phyloP scores from a whole-genome alignment of 1,284 basidiomycete species.

The Naganishia liquefaciens region DNA sequence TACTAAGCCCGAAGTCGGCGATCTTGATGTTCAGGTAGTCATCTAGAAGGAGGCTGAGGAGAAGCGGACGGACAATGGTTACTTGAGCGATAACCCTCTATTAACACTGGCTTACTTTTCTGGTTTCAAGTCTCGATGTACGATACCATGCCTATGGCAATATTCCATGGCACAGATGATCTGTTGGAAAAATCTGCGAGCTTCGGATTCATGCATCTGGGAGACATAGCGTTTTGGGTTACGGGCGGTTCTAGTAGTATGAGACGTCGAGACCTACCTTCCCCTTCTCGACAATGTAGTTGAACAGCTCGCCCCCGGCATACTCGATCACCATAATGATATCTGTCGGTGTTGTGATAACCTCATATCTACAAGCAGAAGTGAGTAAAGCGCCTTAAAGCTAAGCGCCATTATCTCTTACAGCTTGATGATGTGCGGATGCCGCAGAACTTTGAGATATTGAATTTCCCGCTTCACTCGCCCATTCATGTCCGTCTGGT shows the following conservation, averaged over 20 bases:
- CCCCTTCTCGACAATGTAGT: constrained; percentile 88
- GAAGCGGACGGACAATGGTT: neutral
- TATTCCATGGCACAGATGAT: constrained; percentile 95
- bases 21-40: constrained; percentile 73
- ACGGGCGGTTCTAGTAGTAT: neutral
- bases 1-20: constrained; percentile 90
- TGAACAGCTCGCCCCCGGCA: constrained; percentile 89
- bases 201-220: constrained; percentile 78
- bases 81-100: too few species aligned
- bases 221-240: neutral
- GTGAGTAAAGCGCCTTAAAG: neutral
- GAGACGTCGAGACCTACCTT: constrained; percentile 40
- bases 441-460: constrained; percentile 85
- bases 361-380: constrained; percentile 71
- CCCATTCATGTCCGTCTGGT: constrained; percentile 84
- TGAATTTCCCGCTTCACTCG: constrained; percentile 93
- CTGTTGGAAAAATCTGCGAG: constrained; percentile 91
- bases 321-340: constrained; percentile 96
- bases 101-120: constrained; percentile 70
- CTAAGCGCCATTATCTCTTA: constrained; percentile 53
- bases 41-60: constrained; percentile 56
- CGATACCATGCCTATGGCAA: constrained; percentile 89
- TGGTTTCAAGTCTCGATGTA: constrained; percentile 92
- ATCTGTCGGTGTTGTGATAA: constrained; percentile 87
- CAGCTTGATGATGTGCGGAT: constrained; percentile 96